phyloP scores from a whole-genome alignment of 495 filamentous ascomycete genomes.

The Astrocystis sublimbata region DNA sequence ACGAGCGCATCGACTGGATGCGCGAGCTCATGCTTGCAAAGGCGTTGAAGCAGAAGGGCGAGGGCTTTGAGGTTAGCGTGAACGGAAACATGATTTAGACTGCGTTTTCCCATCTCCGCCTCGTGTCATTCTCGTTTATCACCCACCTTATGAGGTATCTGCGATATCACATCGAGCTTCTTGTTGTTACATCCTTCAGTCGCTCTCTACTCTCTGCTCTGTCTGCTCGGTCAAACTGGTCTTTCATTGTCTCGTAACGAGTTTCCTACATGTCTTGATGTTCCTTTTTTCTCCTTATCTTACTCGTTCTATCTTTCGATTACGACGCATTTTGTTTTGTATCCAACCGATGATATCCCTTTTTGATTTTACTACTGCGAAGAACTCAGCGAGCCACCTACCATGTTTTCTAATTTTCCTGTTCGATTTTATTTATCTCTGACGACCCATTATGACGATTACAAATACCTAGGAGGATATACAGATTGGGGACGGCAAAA shows the following conservation, averaged over 20 bases:
- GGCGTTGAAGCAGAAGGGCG: constrained; percentile 77
- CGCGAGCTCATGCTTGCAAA: constrained; percentile 95
- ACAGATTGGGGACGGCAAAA: not conserved
- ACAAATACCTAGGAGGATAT: not conserved
- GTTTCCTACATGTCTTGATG: not conserved
- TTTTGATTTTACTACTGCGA: constrained; percentile 25
- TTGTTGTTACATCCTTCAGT: not conserved
- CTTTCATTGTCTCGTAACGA: not conserved
- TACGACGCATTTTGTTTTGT: too few relatives aligned
- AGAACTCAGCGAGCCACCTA: constrained; percentile 20
- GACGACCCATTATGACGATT: constrained; percentile 13
- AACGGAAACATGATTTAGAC: constrained; percentile 76
- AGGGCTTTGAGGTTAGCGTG: constrained; percentile 76
- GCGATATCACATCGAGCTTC: not conserved
- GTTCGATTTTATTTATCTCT: constrained; percentile 14
- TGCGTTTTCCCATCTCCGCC: not conserved
- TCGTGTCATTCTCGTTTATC: not conserved
- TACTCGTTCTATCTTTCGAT: not conserved
- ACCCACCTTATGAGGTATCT: not conserved
- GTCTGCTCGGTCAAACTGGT: not conserved
- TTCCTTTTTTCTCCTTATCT: constrained; percentile 8
- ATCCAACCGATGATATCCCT: constrained; percentile 24
- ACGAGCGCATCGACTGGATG: constrained; percentile 98
- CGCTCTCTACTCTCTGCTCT: constrained; percentile 5
- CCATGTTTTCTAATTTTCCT: constrained; percentile 18